A percentile compares a stretch with the other conserved stretches of the same genome.
These are phyloP conservation scores for Populus davidiana DNA, from an alignment of 345 rosid genomes.

Conservation along the genomic window DNA sequence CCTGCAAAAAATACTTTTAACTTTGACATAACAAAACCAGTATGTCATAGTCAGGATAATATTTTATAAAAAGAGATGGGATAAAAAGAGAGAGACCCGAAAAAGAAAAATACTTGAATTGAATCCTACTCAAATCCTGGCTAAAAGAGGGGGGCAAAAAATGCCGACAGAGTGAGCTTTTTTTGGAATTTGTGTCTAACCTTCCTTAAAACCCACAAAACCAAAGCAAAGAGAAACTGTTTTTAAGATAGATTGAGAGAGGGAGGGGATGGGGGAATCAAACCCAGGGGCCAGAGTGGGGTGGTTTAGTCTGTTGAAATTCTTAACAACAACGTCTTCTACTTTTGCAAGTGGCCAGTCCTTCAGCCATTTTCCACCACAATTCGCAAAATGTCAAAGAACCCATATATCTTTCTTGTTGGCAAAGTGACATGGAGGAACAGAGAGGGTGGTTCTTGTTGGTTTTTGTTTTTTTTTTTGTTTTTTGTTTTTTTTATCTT, in stretches of 20 bases:
- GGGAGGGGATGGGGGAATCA: neutral
- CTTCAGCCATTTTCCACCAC: conserved; percentile 39
- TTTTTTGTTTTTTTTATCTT: neutral
- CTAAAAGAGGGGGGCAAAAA: conserved; percentile 9
- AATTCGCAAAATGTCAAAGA: conserved; percentile 38
- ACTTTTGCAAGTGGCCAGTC: conserved; percentile 32
- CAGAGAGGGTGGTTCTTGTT: neutral
- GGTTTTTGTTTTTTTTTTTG: neutral
- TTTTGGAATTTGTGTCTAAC: conserved; percentile 2
- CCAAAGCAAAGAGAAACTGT: neutral
- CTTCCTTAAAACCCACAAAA: conserved; percentile 14
- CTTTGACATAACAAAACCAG: neutral
- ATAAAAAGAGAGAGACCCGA: conserved; percentile 1
- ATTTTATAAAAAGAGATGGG: conserved; percentile 3
- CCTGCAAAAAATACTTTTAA: conserved; percentile 6
- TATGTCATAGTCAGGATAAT: neutral
- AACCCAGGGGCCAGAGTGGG: neutral
- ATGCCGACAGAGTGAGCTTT: conserved; percentile 10
- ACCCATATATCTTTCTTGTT: conserved; percentile 20
- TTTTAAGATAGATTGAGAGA: neutral
- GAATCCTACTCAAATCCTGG: conserved; percentile 30
- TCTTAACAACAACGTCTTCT: neutral
- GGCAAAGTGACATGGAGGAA: conserved; percentile 3
- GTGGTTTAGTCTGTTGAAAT: conserved; percentile 25
- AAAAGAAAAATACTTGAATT: conserved; percentile 26